Conservation (phyloP, 2,329 filamentous ascomycete genomes). For the Fonsecaea pedrosoi region DNA sequence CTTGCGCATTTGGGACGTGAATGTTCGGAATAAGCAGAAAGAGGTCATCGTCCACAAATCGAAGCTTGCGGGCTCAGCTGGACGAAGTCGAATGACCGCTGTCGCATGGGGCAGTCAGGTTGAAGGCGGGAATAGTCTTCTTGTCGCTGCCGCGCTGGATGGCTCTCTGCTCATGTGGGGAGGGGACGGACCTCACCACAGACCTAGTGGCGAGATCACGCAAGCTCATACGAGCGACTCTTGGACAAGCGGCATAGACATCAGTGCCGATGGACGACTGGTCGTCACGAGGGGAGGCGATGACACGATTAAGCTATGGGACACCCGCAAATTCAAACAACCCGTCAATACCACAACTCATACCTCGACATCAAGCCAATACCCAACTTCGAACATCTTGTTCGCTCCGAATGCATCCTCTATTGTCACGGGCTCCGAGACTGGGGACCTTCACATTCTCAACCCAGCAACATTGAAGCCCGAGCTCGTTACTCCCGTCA, state of each 20-base stretch:
- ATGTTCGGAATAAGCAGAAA: constrained; percentile 86
- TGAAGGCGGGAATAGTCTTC: constrained; percentile 77
- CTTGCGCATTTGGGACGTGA: constrained; percentile 94
- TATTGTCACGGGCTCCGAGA: constrained; percentile 86
- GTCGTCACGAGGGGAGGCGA: constrained; percentile 91
- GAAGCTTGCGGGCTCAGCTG: constrained; percentile 82
- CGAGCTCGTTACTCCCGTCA: constrained; percentile 87
- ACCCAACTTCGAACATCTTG: constrained; percentile 82
- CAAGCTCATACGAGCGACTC: constrained; percentile 82
- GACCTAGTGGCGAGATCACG: constrained; percentile 81
- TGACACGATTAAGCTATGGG: constrained; percentile 93
- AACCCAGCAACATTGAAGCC: constrained; percentile 88
- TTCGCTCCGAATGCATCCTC: constrained; percentile 85
- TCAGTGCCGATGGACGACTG: constrained; percentile 88
- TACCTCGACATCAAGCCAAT: constrained; percentile 81
- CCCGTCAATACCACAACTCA: constrained; percentile 82
- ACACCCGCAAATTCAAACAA: constrained; percentile 91
- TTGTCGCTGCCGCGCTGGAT: constrained; percentile 84
- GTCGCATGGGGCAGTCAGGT: constrained; percentile 81
- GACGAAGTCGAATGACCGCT: constrained; percentile 90
- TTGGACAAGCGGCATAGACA: constrained; percentile 90
- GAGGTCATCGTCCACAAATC: constrained; percentile 97
- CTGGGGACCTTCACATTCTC: constrained; percentile 87
- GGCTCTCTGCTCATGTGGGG: constrained; percentile 91
- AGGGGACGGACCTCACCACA: constrained; percentile 82